Base-by-base conservation (phyloP, 2,329 filamentous ascomycete genomes). In the Lecanosticta acicola region DNA sequence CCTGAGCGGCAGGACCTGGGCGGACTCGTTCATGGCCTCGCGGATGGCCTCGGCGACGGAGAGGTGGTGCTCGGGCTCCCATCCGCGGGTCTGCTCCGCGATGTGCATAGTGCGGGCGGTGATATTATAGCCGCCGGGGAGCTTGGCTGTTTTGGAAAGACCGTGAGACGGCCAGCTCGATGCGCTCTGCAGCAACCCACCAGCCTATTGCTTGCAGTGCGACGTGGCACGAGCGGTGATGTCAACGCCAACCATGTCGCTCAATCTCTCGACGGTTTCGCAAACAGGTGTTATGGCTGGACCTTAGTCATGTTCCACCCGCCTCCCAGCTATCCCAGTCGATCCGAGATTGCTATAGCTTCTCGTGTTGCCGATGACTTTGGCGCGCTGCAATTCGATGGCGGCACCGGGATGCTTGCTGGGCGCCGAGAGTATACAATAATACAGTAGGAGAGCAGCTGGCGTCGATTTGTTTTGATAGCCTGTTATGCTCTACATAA, bases 21-120 rank as follows among this genome's bases (percentile, higher is more conserved):
- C 32, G 24, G 24, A 29, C 14, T 53, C 52, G 49, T 51, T 45
- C 57, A 60, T 59, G 47, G 59, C 57, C 50, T 61, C 54, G 29
- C 36, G 32, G 37, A 60, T 51, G 43, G 55, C 48, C 46, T 56
- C 57, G 46, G 52, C 55, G 43, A 60, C 53, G 18, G 53, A 54
- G 20, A 53, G 38, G 2, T 43, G 48, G 40, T 50, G 48, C 43
- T 58, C 48, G 26, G 45, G 43, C 40, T 47, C 42, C 51, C 51
- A 56, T 45, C 39, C 50, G 32, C 46, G 51, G 41, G 43, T 36
- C 32, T 50, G 43, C 43, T 51, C 44, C 20, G 45, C 50, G 38
- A 53, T 46, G 43, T 49, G 46, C 34, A 29, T 29, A 29, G 24
- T 29, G 24, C 24, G 24, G 24, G 24, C 11, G 24, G 7, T 11